These are phyloP conservation scores for Roridomyces roridus DNA, from an alignment of 768 basidiomycete species.

Conservation along the genomic window DNA sequence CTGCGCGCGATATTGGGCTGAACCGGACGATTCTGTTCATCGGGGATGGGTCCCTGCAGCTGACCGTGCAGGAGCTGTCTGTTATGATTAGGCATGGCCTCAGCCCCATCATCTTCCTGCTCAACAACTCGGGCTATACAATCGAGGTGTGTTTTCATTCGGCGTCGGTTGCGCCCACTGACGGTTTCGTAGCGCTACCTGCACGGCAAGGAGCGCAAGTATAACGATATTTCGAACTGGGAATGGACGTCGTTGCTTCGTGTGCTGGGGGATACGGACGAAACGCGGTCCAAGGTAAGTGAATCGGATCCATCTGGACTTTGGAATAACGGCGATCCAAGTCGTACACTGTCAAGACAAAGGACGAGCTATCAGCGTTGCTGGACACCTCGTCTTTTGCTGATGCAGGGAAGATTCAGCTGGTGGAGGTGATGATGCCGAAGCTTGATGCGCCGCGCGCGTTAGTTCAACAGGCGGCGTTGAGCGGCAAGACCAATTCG, in stretches of 20 bases:
- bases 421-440: slow-evolving; percentile 84
- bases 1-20: slow-evolving; percentile 66
- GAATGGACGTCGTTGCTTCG: slow-evolving; percentile 71
- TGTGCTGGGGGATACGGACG: slow-evolving; percentile 60
- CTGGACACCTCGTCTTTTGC: slow-evolving; percentile 70
- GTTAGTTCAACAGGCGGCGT: slow-evolving; percentile 61
- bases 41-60: slow-evolving; percentile 85
- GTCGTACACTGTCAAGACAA: slow-evolving; percentile 73
- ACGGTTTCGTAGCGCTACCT: neutral
- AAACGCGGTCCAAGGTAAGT: slow-evolving; percentile 51
- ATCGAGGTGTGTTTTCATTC: slow-evolving; percentile 71
- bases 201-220: slow-evolving; percentile 54
- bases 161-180: neutral
- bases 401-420: slow-evolving; percentile 68
- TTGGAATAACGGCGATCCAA: slow-evolving; percentile 54
- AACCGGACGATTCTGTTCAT: slow-evolving; percentile 83
- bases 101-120: slow-evolving; percentile 83
- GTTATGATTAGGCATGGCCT: slow-evolving; percentile 79
- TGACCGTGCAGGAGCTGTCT: slow-evolving; percentile 83
- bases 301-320: too few species aligned
- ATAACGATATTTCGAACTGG: slow-evolving; percentile 90
- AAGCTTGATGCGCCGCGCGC: slow-evolving; percentile 73
- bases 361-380: slow-evolving; percentile 68
- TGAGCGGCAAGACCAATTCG: slow-evolving; percentile 56
- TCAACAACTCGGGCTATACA: slow-evolving; percentile 86